phyloP scores from a whole-genome alignment of 1,284 basidiomycete species.

The Pascua guehoae region DNA sequence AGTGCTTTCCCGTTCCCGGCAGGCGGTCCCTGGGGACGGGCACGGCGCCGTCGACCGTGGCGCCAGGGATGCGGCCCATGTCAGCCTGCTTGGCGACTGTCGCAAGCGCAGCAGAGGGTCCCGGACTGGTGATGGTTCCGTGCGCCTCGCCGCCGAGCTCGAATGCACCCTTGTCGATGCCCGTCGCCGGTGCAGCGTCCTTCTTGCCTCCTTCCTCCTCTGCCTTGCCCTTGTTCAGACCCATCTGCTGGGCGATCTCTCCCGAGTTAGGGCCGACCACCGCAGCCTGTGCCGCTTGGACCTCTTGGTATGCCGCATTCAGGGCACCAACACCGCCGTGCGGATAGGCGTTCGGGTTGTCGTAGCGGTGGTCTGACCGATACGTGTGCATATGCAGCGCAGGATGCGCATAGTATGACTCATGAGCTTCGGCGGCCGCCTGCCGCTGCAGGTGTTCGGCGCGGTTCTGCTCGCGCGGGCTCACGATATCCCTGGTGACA shows the following conservation, averaged over 20 bases:
- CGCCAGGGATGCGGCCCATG: conserved; percentile 2
- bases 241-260: conserved; percentile 2
- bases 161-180: conserved; percentile 33
- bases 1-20: conserved; percentile 21
- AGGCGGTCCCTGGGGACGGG: conserved; percentile 2
- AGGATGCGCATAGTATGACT: conserved; percentile 44
- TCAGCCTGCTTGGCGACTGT: conserved; percentile 14
- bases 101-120: conserved; percentile 8
- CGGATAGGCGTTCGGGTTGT: conserved; percentile 12
- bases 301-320: conserved; percentile 24
- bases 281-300: background rate
- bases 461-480: conserved; percentile 15
- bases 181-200: conserved; percentile 30
- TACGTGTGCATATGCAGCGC: conserved; percentile 37
- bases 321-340: conserved; percentile 25
- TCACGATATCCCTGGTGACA: conserved; percentile 30
- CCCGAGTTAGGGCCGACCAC: background rate
- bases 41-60: conserved; percentile 2
- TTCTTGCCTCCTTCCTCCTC: conserved; percentile 33
- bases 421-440: conserved; percentile 39
- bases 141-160: conserved; percentile 35
- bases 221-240: conserved; percentile 9
- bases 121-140: conserved; percentile 25
- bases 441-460: conserved; percentile 37
- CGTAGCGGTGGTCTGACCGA: conserved; percentile 4